These are phyloP conservation scores for Dactylellina parvicollis DNA, from an alignment of 2,329 filamentous ascomycete genomes.

Conservation along the genomic window DNA sequence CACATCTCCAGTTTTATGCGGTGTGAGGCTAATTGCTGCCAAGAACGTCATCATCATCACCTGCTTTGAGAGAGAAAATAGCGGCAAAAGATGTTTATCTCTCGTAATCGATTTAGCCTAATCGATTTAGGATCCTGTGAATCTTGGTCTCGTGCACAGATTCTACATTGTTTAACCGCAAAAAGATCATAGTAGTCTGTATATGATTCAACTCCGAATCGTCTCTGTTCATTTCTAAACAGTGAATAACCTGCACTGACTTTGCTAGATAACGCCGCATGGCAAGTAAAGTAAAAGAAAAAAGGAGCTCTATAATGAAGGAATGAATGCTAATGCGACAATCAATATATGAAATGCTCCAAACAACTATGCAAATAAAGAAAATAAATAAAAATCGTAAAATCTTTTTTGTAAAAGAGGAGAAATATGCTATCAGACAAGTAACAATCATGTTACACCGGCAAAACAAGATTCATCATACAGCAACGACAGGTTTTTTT, in stretches of 20 bases:
- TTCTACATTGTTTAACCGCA: too few species aligned
- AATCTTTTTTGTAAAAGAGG: not conserved
- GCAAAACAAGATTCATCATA: not conserved
- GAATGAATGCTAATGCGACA: slow-evolving; percentile 19
- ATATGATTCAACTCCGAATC: too few species aligned
- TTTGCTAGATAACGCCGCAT: not conserved
- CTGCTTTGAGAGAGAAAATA: not conserved
- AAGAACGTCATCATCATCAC: slow-evolving; percentile 12
- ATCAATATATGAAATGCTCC: slow-evolving; percentile 5
- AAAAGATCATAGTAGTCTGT: too few species aligned
- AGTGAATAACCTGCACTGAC: not conserved
- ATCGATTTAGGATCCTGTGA: not conserved
- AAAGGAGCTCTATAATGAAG: not conserved
- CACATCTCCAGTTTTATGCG: slow-evolving; percentile 12
- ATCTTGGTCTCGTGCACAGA: too few species aligned
- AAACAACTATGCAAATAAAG: slow-evolving; percentile 35
- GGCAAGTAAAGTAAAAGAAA: not conserved
- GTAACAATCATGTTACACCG: too few species aligned
- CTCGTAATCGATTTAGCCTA: too few species aligned
- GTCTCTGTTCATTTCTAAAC: too few species aligned
- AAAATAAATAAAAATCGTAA: slow-evolving; percentile 19
- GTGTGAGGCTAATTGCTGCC: not conserved
- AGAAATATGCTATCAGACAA: slow-evolving; percentile 2
- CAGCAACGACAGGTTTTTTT: not conserved
- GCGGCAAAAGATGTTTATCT: not conserved